phyloP scores from a whole-genome alignment of 257 asterid genomes.

The Solanum raphanifolium region DNA sequence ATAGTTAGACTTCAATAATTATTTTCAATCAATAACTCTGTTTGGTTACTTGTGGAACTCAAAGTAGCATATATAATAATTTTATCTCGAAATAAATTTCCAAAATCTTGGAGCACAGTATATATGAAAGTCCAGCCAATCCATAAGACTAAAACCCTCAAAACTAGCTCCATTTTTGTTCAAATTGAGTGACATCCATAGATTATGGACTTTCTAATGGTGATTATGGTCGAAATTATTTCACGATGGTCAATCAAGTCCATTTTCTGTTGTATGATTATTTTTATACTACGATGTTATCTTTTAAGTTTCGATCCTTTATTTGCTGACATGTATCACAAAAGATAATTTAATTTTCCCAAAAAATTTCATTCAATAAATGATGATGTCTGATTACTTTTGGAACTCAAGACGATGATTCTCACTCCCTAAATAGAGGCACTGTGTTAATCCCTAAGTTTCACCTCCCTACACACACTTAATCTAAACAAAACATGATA shows the following conservation, averaged over 20 bases:
- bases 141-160: background rate
- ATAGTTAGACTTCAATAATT: background rate
- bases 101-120: background rate
- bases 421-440: no score
- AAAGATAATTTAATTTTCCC: background rate
- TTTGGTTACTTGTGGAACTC: background rate
- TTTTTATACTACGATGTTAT: background rate
- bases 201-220: background rate
- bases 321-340: background rate
- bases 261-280: no score
- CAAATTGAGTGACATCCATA: background rate
- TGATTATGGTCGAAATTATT: no score
- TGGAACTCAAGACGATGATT: no score
- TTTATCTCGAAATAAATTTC: background rate
- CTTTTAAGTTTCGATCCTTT: background rate
- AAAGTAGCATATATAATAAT: background rate
- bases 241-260: background rate
- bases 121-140: background rate
- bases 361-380: background rate
- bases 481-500: no score
- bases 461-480: no score
- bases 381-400: background rate
- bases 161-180: background rate
- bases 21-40: no score
- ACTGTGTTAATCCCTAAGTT: no score